Base-by-base conservation (phyloP, 192 early-diverging fungal species). In the Rhizophagus prolifer region DNA sequence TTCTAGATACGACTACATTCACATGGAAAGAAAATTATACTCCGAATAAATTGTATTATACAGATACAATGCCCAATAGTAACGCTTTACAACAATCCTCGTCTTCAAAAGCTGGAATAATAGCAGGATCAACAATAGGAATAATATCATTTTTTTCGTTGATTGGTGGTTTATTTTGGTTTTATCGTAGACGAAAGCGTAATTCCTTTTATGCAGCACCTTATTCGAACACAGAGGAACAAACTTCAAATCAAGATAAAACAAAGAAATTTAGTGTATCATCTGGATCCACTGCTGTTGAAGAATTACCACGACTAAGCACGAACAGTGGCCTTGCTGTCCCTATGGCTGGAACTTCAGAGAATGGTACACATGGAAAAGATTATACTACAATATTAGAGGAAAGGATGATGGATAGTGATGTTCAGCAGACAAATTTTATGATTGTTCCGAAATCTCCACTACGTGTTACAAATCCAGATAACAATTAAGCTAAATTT, bases 11-110 rank as follows among this genome's bases (percentile, higher is more conserved):
- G 21, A 61, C 13, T 1, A 41, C 50, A 12, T 74, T 19, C 9
- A 74, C 54, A 4, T 74, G 72, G 72, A 61, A 8, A 19, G 25
- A 36, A 16, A n/a, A 14, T 36, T 74, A 74, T 47, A 31, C 14
- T 25, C 72, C 72, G 9, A 61, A 62, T 34, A 61, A 74, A 34
- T 36, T 74, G 12, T 31, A 59, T 7, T 70, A 26, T 23, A 70
- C 68, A 7, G 5, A 66, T 8, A 66, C 64, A 34, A 66, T 13
- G 6, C 31, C 30, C 19, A 1, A 9, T 34, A 16, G 7, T 66
- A 21, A 7, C 19, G 14, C 1, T n/a, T 21, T 4, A 54, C 16
- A 54, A 1, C 0, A 21, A 54, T 1, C 5, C 14, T 21, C 14
- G 16, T 7, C 50, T 54, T 54, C 50, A 54, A 54, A 54, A 21